Base-by-base conservation (phyloP, 345 rosid species). In the Geranium rotundifolium region DNA sequence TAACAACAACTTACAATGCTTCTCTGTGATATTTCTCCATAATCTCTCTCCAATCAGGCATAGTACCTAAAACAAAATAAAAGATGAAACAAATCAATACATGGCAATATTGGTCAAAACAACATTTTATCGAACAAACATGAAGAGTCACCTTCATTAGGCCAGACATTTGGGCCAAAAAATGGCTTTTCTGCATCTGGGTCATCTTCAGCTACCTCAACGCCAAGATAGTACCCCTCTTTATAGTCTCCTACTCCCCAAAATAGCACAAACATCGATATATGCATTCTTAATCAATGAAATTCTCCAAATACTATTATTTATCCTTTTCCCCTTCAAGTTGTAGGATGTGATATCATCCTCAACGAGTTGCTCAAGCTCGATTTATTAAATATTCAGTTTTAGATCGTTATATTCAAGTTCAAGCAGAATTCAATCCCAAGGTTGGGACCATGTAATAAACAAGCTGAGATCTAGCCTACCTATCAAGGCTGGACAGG, bases 141-240 rank as follows among this genome's bases (percentile, higher is more conserved):
- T 34, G 3, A 14, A 59, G 39, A 65, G 68, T 62, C 69, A 91
- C 96, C 95, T 19, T 66, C 62, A 1, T 66, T 46, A 20, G 96
- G 98, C 98, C 98, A 91, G 55, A 82, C 77, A 72, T 89, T 91
- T 2, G 88, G 87, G 2, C 96, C 98, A 61, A 79, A 82, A 64
- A 91, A 91, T 15, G 92, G 92, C 65, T 82, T 86, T 5, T 85
- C 77, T 1, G 79, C 78, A 9, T 83, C 81, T 58, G 79, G 80
- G 64, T 84, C 88, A 71, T 76, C 84, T 72, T 82, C 82, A 19
- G 87, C 81, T 10, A 90, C 83, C 75, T 90, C 85, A 27, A 86
- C 80, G 1, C 97, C 95, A 50, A 83, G 82, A 67, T 91, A 91
- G 70, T 83, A 91, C 27, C 97, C 97, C 67, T 91, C 96, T 75